Base-by-base conservation (phyloP, 768 basidiomycete species). In the Kwoniella dendrophila region DNA sequence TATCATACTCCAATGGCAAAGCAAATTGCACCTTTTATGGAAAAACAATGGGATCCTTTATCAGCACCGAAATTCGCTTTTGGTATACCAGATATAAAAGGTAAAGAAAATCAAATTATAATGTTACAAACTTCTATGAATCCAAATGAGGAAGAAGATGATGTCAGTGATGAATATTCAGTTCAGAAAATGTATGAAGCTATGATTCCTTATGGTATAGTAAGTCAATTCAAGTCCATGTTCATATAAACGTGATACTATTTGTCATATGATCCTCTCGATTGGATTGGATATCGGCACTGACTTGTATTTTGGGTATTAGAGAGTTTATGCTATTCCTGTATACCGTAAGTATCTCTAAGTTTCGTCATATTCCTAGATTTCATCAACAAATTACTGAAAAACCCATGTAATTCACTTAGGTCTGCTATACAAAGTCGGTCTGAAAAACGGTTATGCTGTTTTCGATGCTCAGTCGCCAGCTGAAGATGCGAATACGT, bases 301-400 rank as follows among this genome's bases (percentile, higher is more conserved):
- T 12, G 11, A 48, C 45, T 24, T 48, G n/a, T n/a, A n/a, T n/a
- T 16, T 3, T 20, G n/a, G n/a, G n/a, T n/a, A n/a, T n/a, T 34
- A 62, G 60, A 56, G 40, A 50, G 45, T 62, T 8, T 62, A 47
- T 32, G 60, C 60, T 34, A 34, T 62, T 3, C 60, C 60, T 5
- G 47, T 38, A 1, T 62, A 62, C 33, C 51, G 60, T 62, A 22
- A 55, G 60, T 51, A 3, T 10, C 14, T 48, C 14, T 38, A 4
- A n/a, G 2, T 20, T 20, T 27, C 32, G 20, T 8, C 14, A 52
- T 11, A 12, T 27, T 20, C 29, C 36, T 18, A 12, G 14, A 20
- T 54, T 11, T 20, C 11, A 33, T 7, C n/a, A 14, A 2, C 26
- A n/a, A n/a, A n/a, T n/a, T n/a, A 3, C 52, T 14, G 6, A 27